Base-by-base conservation (phyloP, 768 basidiomycete species). In the Trametes sanguinea region DNA sequence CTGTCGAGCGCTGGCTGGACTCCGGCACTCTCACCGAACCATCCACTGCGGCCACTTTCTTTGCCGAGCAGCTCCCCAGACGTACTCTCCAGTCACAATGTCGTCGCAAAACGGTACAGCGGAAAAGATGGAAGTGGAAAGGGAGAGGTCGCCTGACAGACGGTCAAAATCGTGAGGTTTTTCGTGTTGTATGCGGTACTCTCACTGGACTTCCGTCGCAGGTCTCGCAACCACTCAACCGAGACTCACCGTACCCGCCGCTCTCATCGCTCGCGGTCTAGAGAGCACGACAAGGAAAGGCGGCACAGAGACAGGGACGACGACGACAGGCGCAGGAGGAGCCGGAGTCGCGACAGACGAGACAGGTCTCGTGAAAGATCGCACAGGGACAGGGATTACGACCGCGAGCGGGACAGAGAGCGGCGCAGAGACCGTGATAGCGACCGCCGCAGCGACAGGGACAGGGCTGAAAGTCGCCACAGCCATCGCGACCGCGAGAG, bases 151-250 rank as follows among this genome's bases (percentile, higher is more conserved):
- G 33, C 69, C 68, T 1, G 71, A 71, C 51, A 65, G 68, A 45
- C 68, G 65, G 40, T 71, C 71, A 2, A 72, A 71, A 57, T 71
- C 69, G 72, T 73, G 55, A 60, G 72, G 63, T 82, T 59, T 40
- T 44, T 52, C 42, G 13, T 43, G 33, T 10, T 13, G 17, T 46
- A 30, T 22, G 33, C 16, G 54, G 51, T 32, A 39, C 7, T 50
- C 29, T 48, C 4, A 44, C 58, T 64, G 53, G 43, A 57, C 62
- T 22, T 33, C 55, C 29, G 27, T 16, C 32, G 14, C 58, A 73
- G 87, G 58, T 88, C 87, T 63, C 86, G 89, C 67, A 88, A 88
- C 71, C 84, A 85, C 72, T 91, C 90, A 3, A 85, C 86, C 40
- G 90, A 91, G 72, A 92, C 90, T 9, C 84, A 85, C 66, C 85